Evolutionary conservation across 768 basidiomycete species (phyloP).

Genomic region (Trametes sanguinea): DNA sequence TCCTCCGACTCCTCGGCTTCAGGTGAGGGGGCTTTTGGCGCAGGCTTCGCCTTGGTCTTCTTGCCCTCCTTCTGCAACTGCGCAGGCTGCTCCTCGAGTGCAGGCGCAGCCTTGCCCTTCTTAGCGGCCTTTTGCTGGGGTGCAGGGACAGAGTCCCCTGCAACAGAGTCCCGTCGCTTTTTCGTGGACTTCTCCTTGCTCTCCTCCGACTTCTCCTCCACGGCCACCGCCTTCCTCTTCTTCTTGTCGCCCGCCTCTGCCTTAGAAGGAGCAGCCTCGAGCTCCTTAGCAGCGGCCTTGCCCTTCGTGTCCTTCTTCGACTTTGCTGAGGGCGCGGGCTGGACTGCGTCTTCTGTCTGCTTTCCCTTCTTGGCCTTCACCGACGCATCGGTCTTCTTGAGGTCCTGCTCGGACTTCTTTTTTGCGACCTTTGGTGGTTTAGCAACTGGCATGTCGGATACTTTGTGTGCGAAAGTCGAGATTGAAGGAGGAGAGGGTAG

Average conservation of each 20-base stretch:
- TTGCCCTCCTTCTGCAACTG: slow-evolving; percentile 3
- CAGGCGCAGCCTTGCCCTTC: slow-evolving; percentile 7
- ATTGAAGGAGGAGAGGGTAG: too few species aligned
- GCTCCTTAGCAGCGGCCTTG: not conserved
- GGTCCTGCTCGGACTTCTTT: slow-evolving; percentile 25
- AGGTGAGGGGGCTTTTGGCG: slow-evolving; percentile 11
- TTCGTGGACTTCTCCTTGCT: slow-evolving; percentile 7
- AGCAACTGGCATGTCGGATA: too few species aligned
- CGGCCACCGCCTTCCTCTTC: slow-evolving; percentile 2
- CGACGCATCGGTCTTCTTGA: slow-evolving; percentile 9
- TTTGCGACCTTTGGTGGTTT: slow-evolving; percentile 22
- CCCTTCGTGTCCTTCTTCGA: slow-evolving; percentile 10
- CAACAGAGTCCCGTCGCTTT: slow-evolving; percentile 8
- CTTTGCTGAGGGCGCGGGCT: slow-evolving; percentile 3
- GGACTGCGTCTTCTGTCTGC: not conserved
- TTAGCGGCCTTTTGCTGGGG: slow-evolving; percentile 2
- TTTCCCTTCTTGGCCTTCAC: slow-evolving; percentile 21
- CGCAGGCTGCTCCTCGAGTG: not conserved
- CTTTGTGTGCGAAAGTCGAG: too few species aligned
- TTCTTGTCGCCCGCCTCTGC: slow-evolving; percentile 11
- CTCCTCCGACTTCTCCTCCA: slow-evolving; percentile 7
- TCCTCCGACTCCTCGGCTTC: slow-evolving; percentile 3
- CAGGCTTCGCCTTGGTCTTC: slow-evolving; percentile 14
- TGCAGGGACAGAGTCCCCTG: not conserved
- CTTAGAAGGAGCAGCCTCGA: slow-evolving; percentile 1